Base-by-base conservation (phyloP, 495 filamentous ascomycete species). In the Penicillium bialowiezense region DNA sequence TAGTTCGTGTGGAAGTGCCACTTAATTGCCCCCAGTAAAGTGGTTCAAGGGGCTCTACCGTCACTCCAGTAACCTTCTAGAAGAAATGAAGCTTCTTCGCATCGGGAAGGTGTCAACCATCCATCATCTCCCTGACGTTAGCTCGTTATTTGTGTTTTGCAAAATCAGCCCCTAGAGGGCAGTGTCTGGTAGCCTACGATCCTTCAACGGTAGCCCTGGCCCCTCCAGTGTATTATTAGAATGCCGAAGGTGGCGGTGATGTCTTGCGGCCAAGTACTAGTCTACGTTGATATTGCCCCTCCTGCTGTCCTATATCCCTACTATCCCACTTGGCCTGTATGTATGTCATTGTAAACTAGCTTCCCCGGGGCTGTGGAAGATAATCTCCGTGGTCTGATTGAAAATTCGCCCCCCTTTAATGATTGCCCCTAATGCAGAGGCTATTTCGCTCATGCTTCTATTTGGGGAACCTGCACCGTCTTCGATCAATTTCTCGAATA, bases 11-110 rank as follows among this genome's bases (percentile, higher is more conserved):
- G n/a, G 31, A 3, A 32, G 21, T n/a, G 20, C 28, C 15, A 13
- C 13, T 31, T 45, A 26, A 15, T 36, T 39, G 26, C 36, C 38
- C 29, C n/a, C 45, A 40, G 19, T 15, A 48, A 7, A 18, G 45
- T 48, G 41, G 52, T 47, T 32, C 10, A 32, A 32, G 7, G 29
- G 29, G 29, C 21, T 47, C 44, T 26, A 32, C 45, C 26, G 40
- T 44, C 50, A 45, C 56, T 45, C 18, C 19, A 53, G 48, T 50
- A 52, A 55, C 46, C 31, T 26, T 48, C 21, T 45, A 5, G 4
- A 24, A 15, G 15, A 14, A 19, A 40, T 39, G 35, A 40, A 21
- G 28, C 26, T 37, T 48, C 23, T 33, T 34, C 45, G 13, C 19
- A 39, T 48, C 23, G 13, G 45, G 45, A 48, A 48, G 45, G 45